Conservation (phyloP, 257 asterid species). For the Solanum paucissectum region DNA sequence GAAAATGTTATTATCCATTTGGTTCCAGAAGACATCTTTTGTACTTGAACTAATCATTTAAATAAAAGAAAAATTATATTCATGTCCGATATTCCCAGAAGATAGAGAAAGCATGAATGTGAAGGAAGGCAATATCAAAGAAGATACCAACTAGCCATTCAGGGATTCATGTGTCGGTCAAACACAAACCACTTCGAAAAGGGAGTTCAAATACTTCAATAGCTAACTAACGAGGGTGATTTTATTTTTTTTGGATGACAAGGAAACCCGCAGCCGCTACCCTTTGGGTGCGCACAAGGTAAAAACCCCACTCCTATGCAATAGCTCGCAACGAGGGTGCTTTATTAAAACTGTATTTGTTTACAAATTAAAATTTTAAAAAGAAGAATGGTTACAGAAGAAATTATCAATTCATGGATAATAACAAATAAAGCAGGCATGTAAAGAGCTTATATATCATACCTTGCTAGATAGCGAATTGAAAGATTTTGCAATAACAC, state of each 20-base stretch:
- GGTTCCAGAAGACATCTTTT: background rate
- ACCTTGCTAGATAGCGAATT: conserved; percentile 42
- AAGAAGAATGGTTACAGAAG: background rate
- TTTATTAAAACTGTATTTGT: background rate
- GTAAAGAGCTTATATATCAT: background rate
- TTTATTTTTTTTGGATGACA: no score
- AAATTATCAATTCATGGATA: background rate
- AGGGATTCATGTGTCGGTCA: background rate
- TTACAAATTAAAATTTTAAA: background rate
- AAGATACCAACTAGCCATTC: background rate
- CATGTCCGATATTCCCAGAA: background rate
- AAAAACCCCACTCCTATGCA: no score
- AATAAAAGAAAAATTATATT: background rate
- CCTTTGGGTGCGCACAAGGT: no score
- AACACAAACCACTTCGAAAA: background rate
- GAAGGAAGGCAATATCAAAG: background rate
- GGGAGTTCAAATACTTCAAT: background rate
- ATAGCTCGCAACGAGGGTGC: background rate
- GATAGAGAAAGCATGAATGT: background rate
- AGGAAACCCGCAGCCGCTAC: no score
- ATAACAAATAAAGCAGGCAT: background rate
- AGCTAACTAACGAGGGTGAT: background rate
- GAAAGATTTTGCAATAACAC: conserved; percentile 46
- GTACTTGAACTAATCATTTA: background rate
- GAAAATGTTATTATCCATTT: background rate